Conservation (phyloP, 2,329 filamentous ascomycete species). For the Tothia fuscella region DNA sequence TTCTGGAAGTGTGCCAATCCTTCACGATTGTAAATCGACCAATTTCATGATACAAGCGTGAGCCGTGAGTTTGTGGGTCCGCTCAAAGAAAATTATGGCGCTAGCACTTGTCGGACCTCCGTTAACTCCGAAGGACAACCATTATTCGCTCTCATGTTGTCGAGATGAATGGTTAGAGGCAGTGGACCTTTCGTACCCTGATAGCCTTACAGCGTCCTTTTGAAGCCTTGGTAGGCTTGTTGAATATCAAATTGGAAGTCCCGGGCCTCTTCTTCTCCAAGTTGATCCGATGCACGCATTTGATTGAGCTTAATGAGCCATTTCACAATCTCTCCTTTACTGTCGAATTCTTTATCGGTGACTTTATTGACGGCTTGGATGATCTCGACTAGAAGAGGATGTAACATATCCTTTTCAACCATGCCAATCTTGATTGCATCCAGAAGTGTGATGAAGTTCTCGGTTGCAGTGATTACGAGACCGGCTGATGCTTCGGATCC, state of each 20-base stretch:
- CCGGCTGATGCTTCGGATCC: constrained; percentile 39
- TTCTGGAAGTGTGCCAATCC: too few relatives aligned
- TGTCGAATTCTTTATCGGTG: constrained; percentile 89
- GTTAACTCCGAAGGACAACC: too few relatives aligned
- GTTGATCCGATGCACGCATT: constrained; percentile 89
- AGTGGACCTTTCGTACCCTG: too few relatives aligned
- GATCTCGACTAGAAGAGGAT: constrained; percentile 85
- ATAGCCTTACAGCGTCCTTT: constrained; percentile 27
- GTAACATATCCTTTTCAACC: constrained; percentile 89
- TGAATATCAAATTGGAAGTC: constrained; percentile 91
- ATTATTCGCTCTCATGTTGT: too few relatives aligned
- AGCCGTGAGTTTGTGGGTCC: too few relatives aligned
- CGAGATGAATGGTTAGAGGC: too few relatives aligned
- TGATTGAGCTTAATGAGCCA: constrained; percentile 97
- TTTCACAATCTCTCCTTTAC: constrained; percentile 91
- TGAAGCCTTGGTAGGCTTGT: constrained; percentile 88
- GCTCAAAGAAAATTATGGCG: too few relatives aligned
- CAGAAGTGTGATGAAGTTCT: constrained; percentile 97
- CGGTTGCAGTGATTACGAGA: constrained; percentile 79
- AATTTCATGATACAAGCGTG: too few relatives aligned
- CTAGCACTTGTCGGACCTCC: too few relatives aligned
- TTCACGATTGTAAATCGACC: too few relatives aligned
- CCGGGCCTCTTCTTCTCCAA: constrained; percentile 74
- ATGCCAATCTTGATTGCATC: constrained; percentile 89
- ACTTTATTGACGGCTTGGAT: constrained; percentile 97